Conservation (phyloP, 805 yeast species). For the Yarrowia deformans region DNA sequence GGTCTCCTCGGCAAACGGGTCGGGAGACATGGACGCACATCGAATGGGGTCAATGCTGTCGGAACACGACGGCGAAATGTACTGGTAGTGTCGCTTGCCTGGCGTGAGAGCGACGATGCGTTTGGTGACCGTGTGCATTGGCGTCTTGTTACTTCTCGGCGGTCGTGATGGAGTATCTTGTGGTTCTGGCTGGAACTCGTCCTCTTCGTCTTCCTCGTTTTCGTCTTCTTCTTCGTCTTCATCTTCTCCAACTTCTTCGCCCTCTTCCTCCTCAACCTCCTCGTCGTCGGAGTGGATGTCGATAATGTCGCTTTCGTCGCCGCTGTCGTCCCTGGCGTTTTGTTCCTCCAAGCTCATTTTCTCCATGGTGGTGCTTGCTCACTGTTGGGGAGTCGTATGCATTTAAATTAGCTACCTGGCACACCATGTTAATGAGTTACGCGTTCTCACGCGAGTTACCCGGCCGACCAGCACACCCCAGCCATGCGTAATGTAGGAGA, state of each 20-base stretch:
- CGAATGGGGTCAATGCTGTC: constrained; percentile 32
- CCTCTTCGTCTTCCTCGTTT: neutral
- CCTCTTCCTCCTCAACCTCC: too few relatives aligned
- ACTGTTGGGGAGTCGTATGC: neutral
- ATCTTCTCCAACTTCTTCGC: neutral
- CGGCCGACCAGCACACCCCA: constrained; percentile 15
- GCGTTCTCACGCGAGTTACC: constrained; percentile 34
- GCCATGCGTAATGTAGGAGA: constrained; percentile 11
- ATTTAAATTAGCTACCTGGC: constrained; percentile 11
- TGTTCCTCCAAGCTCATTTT: constrained; percentile 15
- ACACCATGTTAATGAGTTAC: constrained; percentile 18
- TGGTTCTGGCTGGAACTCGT: neutral
- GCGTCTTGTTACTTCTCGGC: constrained; percentile 18
- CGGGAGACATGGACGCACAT: constrained; percentile 31
- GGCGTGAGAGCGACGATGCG: constrained; percentile 37
- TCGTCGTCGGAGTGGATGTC: constrained; percentile 23
- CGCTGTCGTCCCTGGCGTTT: constrained; percentile 11
- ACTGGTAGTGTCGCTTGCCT: constrained; percentile 30
- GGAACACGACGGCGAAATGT: constrained; percentile 37
- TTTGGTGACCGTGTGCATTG: constrained; percentile 30
- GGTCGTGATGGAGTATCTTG: constrained; percentile 21
- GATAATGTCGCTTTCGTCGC: constrained; percentile 29
- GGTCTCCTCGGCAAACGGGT: constrained; percentile 26
- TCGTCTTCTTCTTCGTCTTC: neutral
- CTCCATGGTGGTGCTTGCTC: neutral